phyloP scores from a whole-genome alignment of 306 rosid species.

The Quercus glauca region DNA sequence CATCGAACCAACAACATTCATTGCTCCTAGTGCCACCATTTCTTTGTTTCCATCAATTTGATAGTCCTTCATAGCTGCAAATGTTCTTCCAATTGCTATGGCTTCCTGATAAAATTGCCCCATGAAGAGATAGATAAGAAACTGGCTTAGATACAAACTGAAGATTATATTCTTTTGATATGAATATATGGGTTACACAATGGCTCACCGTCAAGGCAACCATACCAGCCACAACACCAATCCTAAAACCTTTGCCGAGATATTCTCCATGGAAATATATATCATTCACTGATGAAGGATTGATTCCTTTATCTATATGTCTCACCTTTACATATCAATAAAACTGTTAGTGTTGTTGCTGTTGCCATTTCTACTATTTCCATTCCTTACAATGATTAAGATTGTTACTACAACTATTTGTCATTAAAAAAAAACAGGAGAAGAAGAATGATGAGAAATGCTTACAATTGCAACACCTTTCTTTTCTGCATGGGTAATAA shows the following conservation, averaged over 20 bases:
- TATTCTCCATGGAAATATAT: constrained; percentile 67
- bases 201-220: constrained; percentile 80
- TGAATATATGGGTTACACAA: constrained; percentile 20
- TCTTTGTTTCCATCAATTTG: constrained; percentile 95
- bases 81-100: constrained; percentile 92
- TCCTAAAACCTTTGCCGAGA: constrained; percentile 70
- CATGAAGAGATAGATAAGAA: background rate
- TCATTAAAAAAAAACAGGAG: background rate
- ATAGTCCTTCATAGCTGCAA: constrained; percentile 93
- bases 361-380: background rate
- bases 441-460: background rate
- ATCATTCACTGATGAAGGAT: constrained; percentile 69
- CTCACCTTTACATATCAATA: constrained; percentile 59
- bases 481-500: constrained; percentile 84
- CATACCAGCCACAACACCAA: constrained; percentile 85
- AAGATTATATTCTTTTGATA: constrained; percentile 15
- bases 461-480: constrained; percentile 89
- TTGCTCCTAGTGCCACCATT: constrained; percentile 92
- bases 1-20: constrained; percentile 91
- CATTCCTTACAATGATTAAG: constrained; percentile 1
- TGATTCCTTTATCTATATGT: constrained; percentile 73
- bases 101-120: constrained; percentile 66
- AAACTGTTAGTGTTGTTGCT: constrained; percentile 10
- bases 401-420: background rate
- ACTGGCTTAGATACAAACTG: constrained; percentile 6